These are phyloP conservation scores for Plasmodium adleri DNA, from an alignment of 169 alveolate genomes.

Conservation along the genomic window DNA sequence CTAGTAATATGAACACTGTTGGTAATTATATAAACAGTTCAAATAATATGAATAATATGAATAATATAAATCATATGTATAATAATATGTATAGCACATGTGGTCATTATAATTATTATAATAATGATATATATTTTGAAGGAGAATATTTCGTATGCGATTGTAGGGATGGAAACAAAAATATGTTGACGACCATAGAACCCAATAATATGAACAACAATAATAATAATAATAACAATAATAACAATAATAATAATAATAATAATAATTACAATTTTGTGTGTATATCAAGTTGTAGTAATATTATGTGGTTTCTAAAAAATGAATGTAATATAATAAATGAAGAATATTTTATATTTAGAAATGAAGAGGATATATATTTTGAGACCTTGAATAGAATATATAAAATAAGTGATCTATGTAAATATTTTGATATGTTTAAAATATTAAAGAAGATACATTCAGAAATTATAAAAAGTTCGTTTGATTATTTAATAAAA, in stretches of 20 bases:
- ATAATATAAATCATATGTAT: too few species aligned
- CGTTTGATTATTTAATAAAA: conserved; percentile 44
- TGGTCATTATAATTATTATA: too few species aligned
- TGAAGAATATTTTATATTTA: conserved; percentile 19
- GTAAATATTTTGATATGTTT: conserved; percentile 62
- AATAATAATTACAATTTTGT: conserved; percentile 13
- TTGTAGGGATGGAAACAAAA: too few species aligned
- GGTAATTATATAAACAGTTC: too few species aligned
- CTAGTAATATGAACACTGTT: neutral
- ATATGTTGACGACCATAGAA: neutral
- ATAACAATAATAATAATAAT: neutral
- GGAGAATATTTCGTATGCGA: too few species aligned
- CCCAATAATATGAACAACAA: neutral
- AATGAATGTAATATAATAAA: conserved; percentile 37
- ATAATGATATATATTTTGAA: too few species aligned
- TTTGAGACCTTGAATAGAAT: conserved; percentile 31
- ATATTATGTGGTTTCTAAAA: conserved; percentile 25
- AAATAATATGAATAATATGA: too few species aligned
- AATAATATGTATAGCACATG: too few species aligned
- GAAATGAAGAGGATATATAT: conserved; percentile 48
- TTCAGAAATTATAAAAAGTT: conserved; percentile 46
- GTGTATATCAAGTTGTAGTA: conserved; percentile 12
- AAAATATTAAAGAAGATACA: conserved; percentile 39
- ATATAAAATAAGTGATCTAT: conserved; percentile 52
- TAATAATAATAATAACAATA: neutral